These are phyloP conservation scores for Xylaria nigripes DNA, from an alignment of 495 filamentous ascomycete genomes.

Conservation along the genomic window DNA sequence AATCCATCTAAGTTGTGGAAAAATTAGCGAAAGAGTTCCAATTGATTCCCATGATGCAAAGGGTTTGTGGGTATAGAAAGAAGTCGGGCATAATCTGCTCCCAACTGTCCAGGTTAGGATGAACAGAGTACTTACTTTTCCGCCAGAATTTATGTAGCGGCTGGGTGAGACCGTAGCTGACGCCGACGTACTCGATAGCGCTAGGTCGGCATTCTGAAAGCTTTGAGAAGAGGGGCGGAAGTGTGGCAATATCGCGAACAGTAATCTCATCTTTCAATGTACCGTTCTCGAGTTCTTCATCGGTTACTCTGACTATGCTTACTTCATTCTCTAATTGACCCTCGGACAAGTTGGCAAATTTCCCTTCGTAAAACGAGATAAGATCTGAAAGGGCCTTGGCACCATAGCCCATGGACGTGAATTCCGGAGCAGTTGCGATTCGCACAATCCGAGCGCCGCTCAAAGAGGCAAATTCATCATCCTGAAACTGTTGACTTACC, in stretches of 20 bases:
- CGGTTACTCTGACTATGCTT: conserved; percentile 70
- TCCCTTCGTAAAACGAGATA: conserved; percentile 88
- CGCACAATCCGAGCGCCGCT: conserved; percentile 89
- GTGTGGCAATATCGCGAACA: conserved; percentile 78
- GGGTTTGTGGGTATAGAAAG: too few relatives aligned
- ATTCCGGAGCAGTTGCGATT: conserved; percentile 95
- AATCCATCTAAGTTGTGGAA: conserved; percentile 45
- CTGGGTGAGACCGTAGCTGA: conserved; percentile 87
- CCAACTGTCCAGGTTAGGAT: too few relatives aligned
- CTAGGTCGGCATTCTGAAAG: conserved; percentile 76
- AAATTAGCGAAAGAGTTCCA: background rate
- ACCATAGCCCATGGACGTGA: conserved; percentile 85
- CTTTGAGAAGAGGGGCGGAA: conserved; percentile 89
- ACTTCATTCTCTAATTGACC: conserved; percentile 39
- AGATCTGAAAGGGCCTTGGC: conserved; percentile 79
- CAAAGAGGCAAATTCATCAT: conserved; percentile 89
- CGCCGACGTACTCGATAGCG: conserved; percentile 82
- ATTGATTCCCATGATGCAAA: background rate
- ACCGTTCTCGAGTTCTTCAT: conserved; percentile 69
- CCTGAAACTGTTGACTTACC: conserved; percentile 96
- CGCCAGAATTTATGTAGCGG: conserved; percentile 97
- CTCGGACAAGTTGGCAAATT: conserved; percentile 76
- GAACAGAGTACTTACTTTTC: conserved; percentile 16
- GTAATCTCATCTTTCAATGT: conserved; percentile 82
- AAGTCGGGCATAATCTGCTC: background rate